phyloP scores from a whole-genome alignment of 1,139 yeast species.

The Arxiozyma telluris region DNA sequence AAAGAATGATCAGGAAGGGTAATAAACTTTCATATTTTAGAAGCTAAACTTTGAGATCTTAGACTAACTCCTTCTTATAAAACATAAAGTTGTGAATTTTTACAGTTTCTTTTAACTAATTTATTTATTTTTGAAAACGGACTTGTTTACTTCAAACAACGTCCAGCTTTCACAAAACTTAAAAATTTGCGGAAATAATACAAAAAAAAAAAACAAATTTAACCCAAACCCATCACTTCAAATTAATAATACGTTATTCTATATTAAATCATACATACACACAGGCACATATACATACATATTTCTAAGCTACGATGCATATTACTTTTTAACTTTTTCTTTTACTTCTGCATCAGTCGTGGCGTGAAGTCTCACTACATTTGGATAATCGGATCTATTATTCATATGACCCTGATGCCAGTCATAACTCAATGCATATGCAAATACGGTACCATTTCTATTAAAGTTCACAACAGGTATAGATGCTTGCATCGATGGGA shows the following conservation, averaged over 20 bases:
- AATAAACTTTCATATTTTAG: conserved; percentile 2
- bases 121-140: background rate
- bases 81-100: background rate
- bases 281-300: background rate
- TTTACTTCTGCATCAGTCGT: conserved; percentile 80
- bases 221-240: background rate
- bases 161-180: background rate
- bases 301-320: background rate
- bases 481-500: conserved; percentile 62
- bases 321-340: conserved; percentile 50
- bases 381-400: conserved; percentile 69
- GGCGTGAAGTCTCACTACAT: conserved; percentile 71
- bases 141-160: background rate
- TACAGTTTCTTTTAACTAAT: background rate
- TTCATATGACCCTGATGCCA: conserved; percentile 87
- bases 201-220: background rate
- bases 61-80: background rate
- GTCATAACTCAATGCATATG: conserved; percentile 89
- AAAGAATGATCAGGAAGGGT: background rate
- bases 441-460: conserved; percentile 74
- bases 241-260: background rate
- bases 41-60: background rate
- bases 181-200: background rate
- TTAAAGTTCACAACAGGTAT: conserved; percentile 77
- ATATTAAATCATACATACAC: background rate